These are phyloP conservation scores for Pythium guiyangense DNA, from an alignment of 352 stramenopile genomes.

Conservation along the genomic window DNA sequence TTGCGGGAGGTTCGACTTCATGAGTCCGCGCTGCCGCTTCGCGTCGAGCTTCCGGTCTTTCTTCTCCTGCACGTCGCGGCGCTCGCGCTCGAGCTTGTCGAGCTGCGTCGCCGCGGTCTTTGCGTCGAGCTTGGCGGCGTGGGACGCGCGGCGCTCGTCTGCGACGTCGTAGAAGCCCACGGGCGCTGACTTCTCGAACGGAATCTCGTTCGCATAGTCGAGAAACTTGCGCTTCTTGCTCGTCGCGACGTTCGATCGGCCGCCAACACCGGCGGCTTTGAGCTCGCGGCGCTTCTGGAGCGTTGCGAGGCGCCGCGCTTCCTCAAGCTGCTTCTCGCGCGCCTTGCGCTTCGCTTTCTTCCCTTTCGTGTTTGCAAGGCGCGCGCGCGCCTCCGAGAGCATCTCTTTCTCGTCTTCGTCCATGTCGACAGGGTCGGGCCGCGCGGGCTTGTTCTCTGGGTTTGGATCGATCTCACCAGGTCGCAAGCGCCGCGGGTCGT, in stretches of 20 bases:
- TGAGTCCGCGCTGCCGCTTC: constrained; percentile 89
- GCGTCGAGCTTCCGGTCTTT: constrained; percentile 78
- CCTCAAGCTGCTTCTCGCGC: constrained; percentile 96
- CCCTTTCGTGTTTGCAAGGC: constrained; percentile 98
- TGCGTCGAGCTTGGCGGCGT: constrained; percentile 41
- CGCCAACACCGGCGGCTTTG: constrained; percentile 94
- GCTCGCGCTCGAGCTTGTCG: constrained; percentile 68
- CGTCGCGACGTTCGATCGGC: constrained; percentile 22
- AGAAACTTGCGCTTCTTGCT: constrained; percentile 90
- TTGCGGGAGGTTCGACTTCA: constrained; percentile 94
- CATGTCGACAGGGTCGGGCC: constrained; percentile 99
- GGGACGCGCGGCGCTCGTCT: constrained; percentile 78
- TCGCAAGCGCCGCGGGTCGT: constrained; percentile 67
- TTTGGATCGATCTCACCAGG: constrained; percentile 98
- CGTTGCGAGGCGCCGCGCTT: constrained; percentile 93
- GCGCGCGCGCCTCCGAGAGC: constrained; percentile 95
- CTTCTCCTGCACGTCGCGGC: constrained; percentile 85
- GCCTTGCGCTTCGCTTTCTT: constrained; percentile 99
- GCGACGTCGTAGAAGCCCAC: constrained; percentile 95
- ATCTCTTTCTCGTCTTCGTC: constrained; percentile 99
- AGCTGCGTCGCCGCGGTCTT: constrained; percentile 64
- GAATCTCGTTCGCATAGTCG: constrained; percentile 98
- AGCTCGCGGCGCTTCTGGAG: constrained; percentile 98
- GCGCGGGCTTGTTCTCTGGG: constrained; percentile 97
- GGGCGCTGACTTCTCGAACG: constrained; percentile 96